Base-by-base conservation (phyloP, 257 asterid species). In the Voacanga thouarsii region DNA sequence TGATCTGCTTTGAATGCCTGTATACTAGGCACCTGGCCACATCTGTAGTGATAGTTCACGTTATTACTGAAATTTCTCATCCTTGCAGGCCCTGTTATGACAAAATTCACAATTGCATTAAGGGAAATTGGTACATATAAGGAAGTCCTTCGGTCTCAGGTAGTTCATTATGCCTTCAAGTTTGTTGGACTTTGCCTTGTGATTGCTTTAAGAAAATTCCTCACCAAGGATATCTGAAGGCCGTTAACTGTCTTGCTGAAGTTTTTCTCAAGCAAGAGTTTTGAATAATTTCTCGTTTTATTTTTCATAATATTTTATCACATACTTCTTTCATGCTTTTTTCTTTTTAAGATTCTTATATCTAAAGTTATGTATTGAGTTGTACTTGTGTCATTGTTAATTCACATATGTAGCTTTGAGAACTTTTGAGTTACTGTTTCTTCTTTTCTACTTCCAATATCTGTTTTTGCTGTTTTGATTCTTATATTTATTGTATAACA, bases 71-170 rank as follows among this genome's bases (percentile, higher is more conserved):
- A 45, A 74, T 70, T 51, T 80, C 74, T 84, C 64, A 28, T 79
- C 69, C 71, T 79, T 89, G 84, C 86, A 96, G 99, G 98, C 51
- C 97, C 97, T 80, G 97, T 94, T 59, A 96, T 96, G 98, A 92
- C 99, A 77, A 96, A 96, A 87, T 92, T 96, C 78, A 94, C 99
- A 50, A 96, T 96, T 80, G 99, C 99, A 41, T 88, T 96, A 88
- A 89, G 98, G 88, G 98, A 96, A 87, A 96, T 96, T 45, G 99
- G 99, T 73, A 96, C 97, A 21, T 96, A 96, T 83, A 96, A 96
- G 85, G 98, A 96, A 91, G 99, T 96, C 85, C 98, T 96, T 85
- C 91, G 99, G 85, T 96, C 99, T 75, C 99, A 96, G 97, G 99
- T 96, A 81, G 77, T 55, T 77, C 69, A 63, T 66, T 61, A 28